Evolutionary conservation across 169 alveolate species (phyloP).

Genomic region (Eimeria zaria): DNA sequence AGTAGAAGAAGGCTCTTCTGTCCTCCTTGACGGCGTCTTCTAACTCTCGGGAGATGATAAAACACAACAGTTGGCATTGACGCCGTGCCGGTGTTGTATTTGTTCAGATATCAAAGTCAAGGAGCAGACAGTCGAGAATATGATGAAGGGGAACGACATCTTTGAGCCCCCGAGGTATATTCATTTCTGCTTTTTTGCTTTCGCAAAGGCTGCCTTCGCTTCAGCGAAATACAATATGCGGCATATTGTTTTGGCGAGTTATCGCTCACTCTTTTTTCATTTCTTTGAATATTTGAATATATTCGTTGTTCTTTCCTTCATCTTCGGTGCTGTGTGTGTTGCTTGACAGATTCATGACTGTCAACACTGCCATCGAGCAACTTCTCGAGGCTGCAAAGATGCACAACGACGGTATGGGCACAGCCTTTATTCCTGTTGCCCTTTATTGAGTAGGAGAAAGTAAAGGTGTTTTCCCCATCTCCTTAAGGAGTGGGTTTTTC

Average conservation of each 20-base stretch:
- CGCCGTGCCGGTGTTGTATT: not conserved
- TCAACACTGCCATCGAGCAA: conserved; percentile 79
- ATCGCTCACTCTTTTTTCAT: not conserved
- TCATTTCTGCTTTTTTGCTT: no score
- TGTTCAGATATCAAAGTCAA: conserved; percentile 98
- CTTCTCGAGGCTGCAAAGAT: conserved; percentile 76
- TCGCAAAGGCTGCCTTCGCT: not conserved
- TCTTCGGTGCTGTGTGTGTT: not conserved
- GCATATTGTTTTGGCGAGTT: conserved; percentile 53
- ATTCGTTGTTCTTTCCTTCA: no score
- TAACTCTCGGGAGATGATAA: not conserved
- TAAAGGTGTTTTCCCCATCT: not conserved
- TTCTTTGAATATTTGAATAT: not conserved
- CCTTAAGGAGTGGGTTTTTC: not conserved
- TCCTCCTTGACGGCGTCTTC: not conserved
- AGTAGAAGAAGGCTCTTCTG: not conserved
- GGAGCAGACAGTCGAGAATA: conserved; percentile 98
- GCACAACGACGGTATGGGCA: conserved; percentile 8
- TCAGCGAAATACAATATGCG: not conserved
- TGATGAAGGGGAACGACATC: conserved; percentile 96
- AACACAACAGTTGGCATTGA: not conserved
- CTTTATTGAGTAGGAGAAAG: no score
- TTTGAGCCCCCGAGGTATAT: conserved; percentile 97
- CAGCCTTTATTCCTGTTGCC: not conserved
- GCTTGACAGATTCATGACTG: conserved; percentile 83